Evolutionary conservation across 495 filamentous ascomycete species (phyloP).

Genomic region (Trichoderma erinaceum): DNA sequence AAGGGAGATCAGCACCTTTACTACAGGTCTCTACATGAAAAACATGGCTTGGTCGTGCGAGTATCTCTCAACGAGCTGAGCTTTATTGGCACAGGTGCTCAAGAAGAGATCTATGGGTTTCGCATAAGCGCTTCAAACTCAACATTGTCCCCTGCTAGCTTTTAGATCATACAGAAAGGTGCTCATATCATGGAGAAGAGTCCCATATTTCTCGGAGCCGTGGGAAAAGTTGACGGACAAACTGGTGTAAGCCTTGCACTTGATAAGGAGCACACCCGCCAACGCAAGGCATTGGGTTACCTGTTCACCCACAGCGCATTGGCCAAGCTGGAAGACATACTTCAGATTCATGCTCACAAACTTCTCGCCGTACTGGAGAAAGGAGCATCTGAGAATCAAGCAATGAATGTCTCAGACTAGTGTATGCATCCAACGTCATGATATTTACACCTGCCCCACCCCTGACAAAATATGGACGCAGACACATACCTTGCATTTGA

Average conservation of each 20-base stretch:
- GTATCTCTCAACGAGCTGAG: slow-evolving; percentile 23
- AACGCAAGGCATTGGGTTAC: slow-evolving; percentile 43
- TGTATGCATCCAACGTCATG: slow-evolving; percentile 15
- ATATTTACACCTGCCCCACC: background rate
- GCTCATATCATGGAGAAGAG: slow-evolving; percentile 37
- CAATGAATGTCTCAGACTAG: slow-evolving; percentile 43
- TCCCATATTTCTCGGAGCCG: slow-evolving; percentile 36
- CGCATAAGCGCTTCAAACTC: slow-evolving; percentile 28
- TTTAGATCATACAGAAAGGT: slow-evolving; percentile 32
- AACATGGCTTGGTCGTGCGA: slow-evolving; percentile 20
- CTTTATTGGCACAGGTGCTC: slow-evolving; percentile 26
- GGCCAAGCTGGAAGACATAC: slow-evolving; percentile 37
- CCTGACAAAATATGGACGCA: background rate
- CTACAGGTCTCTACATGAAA: slow-evolving; percentile 18
- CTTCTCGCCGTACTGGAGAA: slow-evolving; percentile 22
- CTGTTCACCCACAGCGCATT: slow-evolving; percentile 43
- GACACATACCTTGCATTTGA: slow-evolving; percentile 49
- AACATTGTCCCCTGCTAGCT: slow-evolving; percentile 37
- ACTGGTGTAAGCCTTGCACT: slow-evolving; percentile 19
- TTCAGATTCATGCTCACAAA: slow-evolving; percentile 30
- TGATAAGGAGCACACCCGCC: slow-evolving; percentile 38
- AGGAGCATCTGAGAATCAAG: slow-evolving; percentile 17
- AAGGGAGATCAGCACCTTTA: slow-evolving; percentile 19
- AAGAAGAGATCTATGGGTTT: slow-evolving; percentile 46
- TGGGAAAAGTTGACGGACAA: slow-evolving; percentile 16